A percentile compares a stretch with the other conserved stretches of the same genome.
Conservation (phyloP, 164 flowering plant species). For the Vitis amurensis region DNA sequence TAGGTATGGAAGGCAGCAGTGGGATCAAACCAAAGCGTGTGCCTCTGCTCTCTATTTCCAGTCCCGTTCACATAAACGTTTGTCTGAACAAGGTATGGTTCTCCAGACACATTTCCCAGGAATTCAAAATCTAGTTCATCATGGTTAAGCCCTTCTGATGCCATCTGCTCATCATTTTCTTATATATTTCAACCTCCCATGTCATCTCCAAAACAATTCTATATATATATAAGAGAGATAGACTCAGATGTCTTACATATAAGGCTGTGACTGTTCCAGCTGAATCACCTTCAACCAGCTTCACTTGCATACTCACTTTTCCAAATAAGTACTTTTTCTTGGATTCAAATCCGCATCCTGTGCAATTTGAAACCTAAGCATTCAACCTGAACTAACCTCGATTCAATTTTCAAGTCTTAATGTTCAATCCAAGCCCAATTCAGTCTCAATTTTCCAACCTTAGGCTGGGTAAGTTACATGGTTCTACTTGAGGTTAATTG, state of each 20-base stretch:
- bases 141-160: conserved; percentile 40
- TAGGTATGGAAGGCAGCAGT: conserved; percentile 39
- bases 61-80: conserved; percentile 43
- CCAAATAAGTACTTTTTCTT: conserved; percentile 44
- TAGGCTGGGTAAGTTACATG: too few species aligned
- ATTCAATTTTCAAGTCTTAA: too few species aligned
- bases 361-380: too few species aligned
- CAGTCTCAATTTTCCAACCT: too few species aligned
- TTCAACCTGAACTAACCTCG: too few species aligned
- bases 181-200: too few species aligned
- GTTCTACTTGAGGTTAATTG: too few species aligned
- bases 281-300: conserved; percentile 47
- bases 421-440: too few species aligned
- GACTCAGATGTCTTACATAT: conserved; percentile 29
- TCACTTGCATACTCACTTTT: conserved; percentile 31
- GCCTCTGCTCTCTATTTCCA: conserved; percentile 46
- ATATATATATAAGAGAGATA: background rate
- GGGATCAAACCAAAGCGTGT: conserved; percentile 49
- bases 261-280: conserved; percentile 48
- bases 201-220: too few species aligned
- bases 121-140: conserved; percentile 50
- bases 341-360: conserved; percentile 45
- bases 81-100: conserved; percentile 50
- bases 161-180: conserved; percentile 21
- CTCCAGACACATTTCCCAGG: conserved; percentile 41